phyloP scores from a whole-genome alignment of 1,139 yeast species.

The Entelexis sorbosivorans region DNA sequence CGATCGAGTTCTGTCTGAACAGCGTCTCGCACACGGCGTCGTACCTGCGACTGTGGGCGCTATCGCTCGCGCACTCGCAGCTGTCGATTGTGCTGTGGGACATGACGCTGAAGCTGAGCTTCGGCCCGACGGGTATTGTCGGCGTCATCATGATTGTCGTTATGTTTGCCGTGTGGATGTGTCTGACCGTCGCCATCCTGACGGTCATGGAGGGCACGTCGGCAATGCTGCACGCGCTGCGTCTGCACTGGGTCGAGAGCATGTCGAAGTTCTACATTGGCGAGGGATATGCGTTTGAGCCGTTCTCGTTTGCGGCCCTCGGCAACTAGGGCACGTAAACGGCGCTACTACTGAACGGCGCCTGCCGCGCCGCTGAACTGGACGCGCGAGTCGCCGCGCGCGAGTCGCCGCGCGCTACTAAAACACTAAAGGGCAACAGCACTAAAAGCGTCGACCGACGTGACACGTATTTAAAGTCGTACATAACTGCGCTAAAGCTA shows the following conservation, averaged over 20 bases:
- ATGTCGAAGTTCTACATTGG: conserved; percentile 98
- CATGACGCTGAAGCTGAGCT: conserved; percentile 83
- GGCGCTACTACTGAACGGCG: neutral
- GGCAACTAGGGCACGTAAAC: neutral
- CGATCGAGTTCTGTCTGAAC: conserved; percentile 94
- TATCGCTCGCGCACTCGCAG: conserved; percentile 95
- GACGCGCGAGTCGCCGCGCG: too few relatives aligned
- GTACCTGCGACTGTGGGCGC: conserved; percentile 91
- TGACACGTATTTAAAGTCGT: too few relatives aligned
- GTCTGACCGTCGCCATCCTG: conserved; percentile 75
- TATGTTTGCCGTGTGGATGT: conserved; percentile 90
- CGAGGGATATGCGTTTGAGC: conserved; percentile 82
- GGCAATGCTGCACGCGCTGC: conserved; percentile 93
- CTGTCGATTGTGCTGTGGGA: conserved; percentile 89
- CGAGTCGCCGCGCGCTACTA: too few relatives aligned
- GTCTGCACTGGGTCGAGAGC: conserved; percentile 98
- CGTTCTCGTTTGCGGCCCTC: conserved; percentile 29
- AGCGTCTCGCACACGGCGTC: conserved; percentile 98
- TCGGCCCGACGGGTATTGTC: conserved; percentile 53
- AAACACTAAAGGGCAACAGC: too few relatives aligned
- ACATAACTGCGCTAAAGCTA: too few relatives aligned
- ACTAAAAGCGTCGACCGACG: too few relatives aligned
- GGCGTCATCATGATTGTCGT: conserved; percentile 69
- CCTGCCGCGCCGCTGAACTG: too few relatives aligned
- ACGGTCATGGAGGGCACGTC: conserved; percentile 98